Evolutionary conservation across 768 basidiomycete genomes (phyloP).

Genomic region (Neoboletus magnificus): DNA sequence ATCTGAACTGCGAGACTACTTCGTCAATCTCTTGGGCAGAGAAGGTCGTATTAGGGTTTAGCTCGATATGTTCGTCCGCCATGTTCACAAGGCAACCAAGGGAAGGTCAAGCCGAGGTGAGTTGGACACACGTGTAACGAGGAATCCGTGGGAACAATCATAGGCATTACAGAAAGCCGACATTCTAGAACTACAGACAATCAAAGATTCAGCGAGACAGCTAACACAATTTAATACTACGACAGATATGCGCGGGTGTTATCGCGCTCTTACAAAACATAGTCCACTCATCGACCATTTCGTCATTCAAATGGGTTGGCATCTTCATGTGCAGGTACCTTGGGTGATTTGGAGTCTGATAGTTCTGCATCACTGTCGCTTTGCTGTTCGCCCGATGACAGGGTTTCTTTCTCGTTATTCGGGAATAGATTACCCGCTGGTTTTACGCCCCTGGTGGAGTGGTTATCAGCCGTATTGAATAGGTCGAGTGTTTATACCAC

Average conservation of each 20-base stretch:
- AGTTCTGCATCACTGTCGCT: constrained; percentile 38
- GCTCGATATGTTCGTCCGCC: constrained; percentile 20
- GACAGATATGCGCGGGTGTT: constrained; percentile 22
- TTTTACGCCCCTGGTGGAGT: constrained; percentile 48
- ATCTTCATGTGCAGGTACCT: constrained; percentile 45
- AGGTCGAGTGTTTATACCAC: constrained; percentile 28
- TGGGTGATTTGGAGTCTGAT: constrained; percentile 29
- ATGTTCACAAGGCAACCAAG: constrained; percentile 8
- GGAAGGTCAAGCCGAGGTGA: background rate
- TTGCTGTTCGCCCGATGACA: constrained; percentile 29
- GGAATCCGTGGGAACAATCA: constrained; percentile 28
- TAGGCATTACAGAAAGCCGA: constrained; percentile 20
- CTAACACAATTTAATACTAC: constrained; percentile 20
- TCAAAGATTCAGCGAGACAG: constrained; percentile 31
- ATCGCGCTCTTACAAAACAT: constrained; percentile 27
- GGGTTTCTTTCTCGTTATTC: constrained; percentile 34
- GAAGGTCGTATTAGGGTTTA: constrained; percentile 1
- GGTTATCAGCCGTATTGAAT: constrained; percentile 3
- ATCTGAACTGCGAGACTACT: constrained; percentile 29
- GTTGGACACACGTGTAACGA: constrained; percentile 8
- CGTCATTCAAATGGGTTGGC: constrained; percentile 65
- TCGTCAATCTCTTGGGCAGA: constrained; percentile 32
- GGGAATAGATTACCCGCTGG: constrained; percentile 60
- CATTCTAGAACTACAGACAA: constrained; percentile 24
- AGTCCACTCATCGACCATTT: constrained; percentile 3